These are phyloP conservation scores for Vitis rupestris DNA, from an alignment of 164 flowering plant species.

Conservation along the genomic window DNA sequence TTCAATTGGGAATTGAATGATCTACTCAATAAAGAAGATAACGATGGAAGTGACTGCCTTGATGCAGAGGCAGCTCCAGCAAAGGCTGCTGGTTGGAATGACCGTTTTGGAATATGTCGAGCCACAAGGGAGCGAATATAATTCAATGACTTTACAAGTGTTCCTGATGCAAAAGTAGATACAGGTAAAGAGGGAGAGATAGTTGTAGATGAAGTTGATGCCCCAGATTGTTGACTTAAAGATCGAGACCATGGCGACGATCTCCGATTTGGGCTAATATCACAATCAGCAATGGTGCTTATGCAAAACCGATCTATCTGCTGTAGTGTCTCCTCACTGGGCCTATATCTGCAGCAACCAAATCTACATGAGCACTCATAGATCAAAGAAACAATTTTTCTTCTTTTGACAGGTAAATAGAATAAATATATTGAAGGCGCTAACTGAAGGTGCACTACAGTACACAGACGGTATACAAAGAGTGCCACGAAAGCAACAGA, in stretches of 20 bases:
- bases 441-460: too few species aligned
- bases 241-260: slow-evolving; percentile 60
- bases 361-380: background rate
- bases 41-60: slow-evolving; percentile 71
- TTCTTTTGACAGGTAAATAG: too few species aligned
- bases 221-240: slow-evolving; percentile 48
- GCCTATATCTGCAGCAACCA: slow-evolving; percentile 72
- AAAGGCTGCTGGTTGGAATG: slow-evolving; percentile 82
- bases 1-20: slow-evolving; percentile 81
- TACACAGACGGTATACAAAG: too few species aligned
- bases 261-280: slow-evolving; percentile 47
- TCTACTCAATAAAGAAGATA: slow-evolving; percentile 83
- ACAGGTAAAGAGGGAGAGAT: slow-evolving; percentile 57
- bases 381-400: slow-evolving; percentile 5
- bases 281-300: slow-evolving; percentile 75
- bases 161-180: slow-evolving; percentile 71
- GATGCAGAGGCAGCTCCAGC: slow-evolving; percentile 72
- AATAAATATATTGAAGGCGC: too few species aligned
- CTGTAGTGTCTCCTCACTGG: slow-evolving; percentile 78
- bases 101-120: slow-evolving; percentile 71
- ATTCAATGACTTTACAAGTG: slow-evolving; percentile 81
- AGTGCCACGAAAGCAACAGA: too few species aligned
- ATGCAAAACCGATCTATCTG: slow-evolving; percentile 88
- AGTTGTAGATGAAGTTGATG: slow-evolving; percentile 41
- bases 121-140: slow-evolving; percentile 86